Evolutionary conservation across 345 rosid species (phyloP).

Genomic region (Kandelia obovata): DNA sequence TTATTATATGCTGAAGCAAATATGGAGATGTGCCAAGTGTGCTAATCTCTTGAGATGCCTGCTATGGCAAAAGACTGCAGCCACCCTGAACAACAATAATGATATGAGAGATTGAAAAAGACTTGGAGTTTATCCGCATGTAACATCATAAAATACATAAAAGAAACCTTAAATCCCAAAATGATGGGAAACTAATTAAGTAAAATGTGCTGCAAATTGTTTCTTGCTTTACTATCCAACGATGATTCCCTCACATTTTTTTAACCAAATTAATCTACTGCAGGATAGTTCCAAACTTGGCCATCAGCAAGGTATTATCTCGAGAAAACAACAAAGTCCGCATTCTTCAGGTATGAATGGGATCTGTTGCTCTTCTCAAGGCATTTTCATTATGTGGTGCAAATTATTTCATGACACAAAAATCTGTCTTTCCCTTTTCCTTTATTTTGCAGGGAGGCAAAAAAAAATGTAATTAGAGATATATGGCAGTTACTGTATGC

Average conservation of each 20-base stretch:
- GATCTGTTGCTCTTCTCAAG: neutral
- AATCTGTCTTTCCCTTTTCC: constrained; percentile 2
- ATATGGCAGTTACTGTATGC: neutral
- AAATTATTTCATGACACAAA: neutral
- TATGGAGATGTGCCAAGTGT: no score
- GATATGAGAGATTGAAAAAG: no score
- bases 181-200: no score
- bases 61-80: no score
- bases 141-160: no score
- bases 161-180: no score
- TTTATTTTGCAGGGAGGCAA: neutral
- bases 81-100: no score
- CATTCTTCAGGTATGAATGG: constrained; percentile 70
- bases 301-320: constrained; percentile 81
- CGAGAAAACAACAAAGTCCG: constrained; percentile 92
- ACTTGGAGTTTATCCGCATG: no score
- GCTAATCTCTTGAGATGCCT: no score
- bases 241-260: neutral
- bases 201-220: neutral
- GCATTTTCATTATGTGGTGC: neutral
- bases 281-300: constrained; percentile 97
- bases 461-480: neutral
- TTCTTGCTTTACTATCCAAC: constrained; percentile 4
- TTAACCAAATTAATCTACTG: constrained; percentile 16
- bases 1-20: no score